A percentile compares a stretch with the other conserved stretches of the same genome.
phyloP scores from a whole-genome alignment of 495 filamentous ascomycete species.

The Cryomyces antarcticus region DNA sequence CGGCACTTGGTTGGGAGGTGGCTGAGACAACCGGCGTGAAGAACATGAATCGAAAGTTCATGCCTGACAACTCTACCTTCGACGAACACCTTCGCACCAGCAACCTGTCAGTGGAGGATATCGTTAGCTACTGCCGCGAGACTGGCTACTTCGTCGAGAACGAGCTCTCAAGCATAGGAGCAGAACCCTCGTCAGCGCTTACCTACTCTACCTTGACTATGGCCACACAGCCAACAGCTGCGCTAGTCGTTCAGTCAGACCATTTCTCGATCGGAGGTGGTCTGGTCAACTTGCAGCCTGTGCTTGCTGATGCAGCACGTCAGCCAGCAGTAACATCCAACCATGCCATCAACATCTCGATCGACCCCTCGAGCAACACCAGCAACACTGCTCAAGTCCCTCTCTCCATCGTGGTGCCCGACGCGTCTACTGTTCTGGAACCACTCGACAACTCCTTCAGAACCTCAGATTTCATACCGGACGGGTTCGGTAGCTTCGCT shows the following conservation, averaged over 20 bases:
- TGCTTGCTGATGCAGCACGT: neutral
- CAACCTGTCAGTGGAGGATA: conserved; percentile 2
- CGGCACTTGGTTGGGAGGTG: conserved; percentile 20
- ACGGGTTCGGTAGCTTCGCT: too few relatives aligned
- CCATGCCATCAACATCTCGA: too few relatives aligned
- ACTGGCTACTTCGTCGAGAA: neutral
- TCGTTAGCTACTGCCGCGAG: neutral
- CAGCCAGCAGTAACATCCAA: neutral
- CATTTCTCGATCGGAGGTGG: neutral
- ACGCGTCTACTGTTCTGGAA: too few relatives aligned
- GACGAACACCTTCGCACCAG: neutral
- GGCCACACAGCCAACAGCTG: neutral
- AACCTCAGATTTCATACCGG: too few relatives aligned
- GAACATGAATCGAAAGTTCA: conserved; percentile 1
- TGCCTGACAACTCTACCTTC: conserved; percentile 1
- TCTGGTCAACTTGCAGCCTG: neutral
- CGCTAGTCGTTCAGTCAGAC: neutral
- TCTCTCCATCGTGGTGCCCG: too few relatives aligned
- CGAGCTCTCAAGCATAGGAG: neutral
- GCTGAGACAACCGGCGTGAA: neutral
- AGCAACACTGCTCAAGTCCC: too few relatives aligned
- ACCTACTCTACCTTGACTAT: neutral
- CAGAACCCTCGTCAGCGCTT: neutral
- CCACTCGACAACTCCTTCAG: too few relatives aligned
- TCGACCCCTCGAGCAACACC: too few relatives aligned